phyloP scores from a whole-genome alignment of 2,329 filamentous ascomycete species.

The Lecanicillium sp. region DNA sequence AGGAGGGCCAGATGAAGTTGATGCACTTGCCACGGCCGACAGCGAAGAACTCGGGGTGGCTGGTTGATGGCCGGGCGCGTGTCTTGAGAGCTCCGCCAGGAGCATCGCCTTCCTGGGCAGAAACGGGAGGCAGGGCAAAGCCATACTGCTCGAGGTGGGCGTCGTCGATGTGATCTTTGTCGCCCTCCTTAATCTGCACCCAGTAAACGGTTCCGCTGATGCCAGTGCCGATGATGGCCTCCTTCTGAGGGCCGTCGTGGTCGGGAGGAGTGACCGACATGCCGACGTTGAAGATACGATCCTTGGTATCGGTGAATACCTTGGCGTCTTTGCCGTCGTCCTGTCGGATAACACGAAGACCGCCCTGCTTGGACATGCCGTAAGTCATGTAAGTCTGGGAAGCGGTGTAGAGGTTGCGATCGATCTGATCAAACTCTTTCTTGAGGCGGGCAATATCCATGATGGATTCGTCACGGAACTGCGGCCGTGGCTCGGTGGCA shows the following conservation, averaged over 20 bases:
- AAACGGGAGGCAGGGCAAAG: constrained; percentile 82
- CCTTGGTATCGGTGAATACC: constrained; percentile 83
- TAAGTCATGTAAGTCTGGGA: constrained; percentile 91
- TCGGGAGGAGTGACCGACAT: constrained; percentile 64
- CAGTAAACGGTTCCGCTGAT: constrained; percentile 97
- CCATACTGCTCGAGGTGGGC: constrained; percentile 76
- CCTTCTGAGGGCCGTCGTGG: constrained; percentile 53
- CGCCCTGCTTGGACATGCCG: constrained; percentile 86
- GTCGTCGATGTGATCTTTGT: constrained; percentile 74
- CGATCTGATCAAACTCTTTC: constrained; percentile 96
- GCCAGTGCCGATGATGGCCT: constrained; percentile 86
- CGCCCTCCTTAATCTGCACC: constrained; percentile 70
- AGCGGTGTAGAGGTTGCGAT: constrained; percentile 85
- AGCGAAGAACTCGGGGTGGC: constrained; percentile 88
- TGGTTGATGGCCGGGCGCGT: constrained; percentile 80
- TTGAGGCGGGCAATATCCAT: constrained; percentile 92
- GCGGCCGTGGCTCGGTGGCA: constrained; percentile 49
- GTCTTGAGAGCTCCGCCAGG: constrained; percentile 94
- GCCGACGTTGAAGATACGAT: constrained; percentile 91
- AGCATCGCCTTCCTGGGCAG: constrained; percentile 79
- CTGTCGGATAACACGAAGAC: constrained; percentile 88
- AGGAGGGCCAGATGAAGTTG: constrained; percentile 71
- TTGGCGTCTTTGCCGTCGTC: constrained; percentile 88
- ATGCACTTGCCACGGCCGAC: constrained; percentile 95
- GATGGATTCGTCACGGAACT: constrained; percentile 71